phyloP scores from a whole-genome alignment of 345 rosid species.

The Acer saccharum region DNA sequence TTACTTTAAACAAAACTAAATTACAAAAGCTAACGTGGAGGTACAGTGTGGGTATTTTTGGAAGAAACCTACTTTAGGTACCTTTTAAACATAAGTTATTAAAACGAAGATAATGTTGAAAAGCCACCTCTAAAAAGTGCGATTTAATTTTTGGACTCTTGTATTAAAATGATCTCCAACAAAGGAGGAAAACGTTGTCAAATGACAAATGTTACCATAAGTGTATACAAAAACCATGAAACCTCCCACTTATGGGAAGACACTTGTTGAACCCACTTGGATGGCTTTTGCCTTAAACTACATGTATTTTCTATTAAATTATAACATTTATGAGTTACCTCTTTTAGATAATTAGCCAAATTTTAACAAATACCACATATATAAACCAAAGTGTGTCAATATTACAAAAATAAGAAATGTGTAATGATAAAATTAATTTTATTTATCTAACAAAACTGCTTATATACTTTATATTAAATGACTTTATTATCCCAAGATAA shows the following conservation, averaged over 20 bases:
- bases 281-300: too few relatives aligned
- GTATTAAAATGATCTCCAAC: too few relatives aligned
- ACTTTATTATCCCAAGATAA: not conserved
- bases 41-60: too few relatives aligned
- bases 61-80: too few relatives aligned
- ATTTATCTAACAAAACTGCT: too few relatives aligned
- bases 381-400: not conserved
- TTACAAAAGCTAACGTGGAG: too few relatives aligned
- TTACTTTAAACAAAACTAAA: too few relatives aligned
- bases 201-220: not conserved
- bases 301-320: not conserved
- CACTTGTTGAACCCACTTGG: not conserved
- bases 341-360: not conserved
- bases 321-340: not conserved
- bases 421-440: not conserved
- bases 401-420: not conserved
- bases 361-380: not conserved
- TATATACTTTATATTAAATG: too few relatives aligned
- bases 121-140: too few relatives aligned
- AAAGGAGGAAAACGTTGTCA: not conserved
- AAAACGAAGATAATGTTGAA: too few relatives aligned
- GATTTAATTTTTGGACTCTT: too few relatives aligned
- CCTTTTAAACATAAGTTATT: too few relatives aligned
- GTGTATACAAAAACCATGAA: constrained; percentile 1
- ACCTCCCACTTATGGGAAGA: not conserved